phyloP scores from a whole-genome alignment of 1,284 basidiomycete species.

The Boletus calvinii region DNA sequence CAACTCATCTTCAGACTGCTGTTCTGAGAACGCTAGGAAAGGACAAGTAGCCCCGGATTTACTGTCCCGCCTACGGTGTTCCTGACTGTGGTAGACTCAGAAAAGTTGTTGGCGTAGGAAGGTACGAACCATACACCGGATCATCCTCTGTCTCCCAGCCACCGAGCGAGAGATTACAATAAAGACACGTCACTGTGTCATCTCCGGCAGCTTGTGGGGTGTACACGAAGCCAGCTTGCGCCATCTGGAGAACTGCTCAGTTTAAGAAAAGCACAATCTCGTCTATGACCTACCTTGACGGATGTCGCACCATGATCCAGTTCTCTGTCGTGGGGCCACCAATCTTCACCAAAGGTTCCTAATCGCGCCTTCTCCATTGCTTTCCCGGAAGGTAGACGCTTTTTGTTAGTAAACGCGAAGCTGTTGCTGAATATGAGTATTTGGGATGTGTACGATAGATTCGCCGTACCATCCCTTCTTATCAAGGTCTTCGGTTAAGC shows the following conservation, averaged over 20 bases:
- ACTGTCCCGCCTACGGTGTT: constrained; percentile 59
- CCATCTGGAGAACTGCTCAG: constrained; percentile 54
- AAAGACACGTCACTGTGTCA: constrained; percentile 76
- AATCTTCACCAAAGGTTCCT: constrained; percentile 60
- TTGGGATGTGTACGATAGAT: background rate
- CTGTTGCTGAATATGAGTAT: constrained; percentile 37
- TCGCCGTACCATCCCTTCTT: constrained; percentile 51
- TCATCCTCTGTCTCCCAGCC: constrained; percentile 83
- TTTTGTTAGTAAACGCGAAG: constrained; percentile 53
- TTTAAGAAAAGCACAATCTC: background rate
- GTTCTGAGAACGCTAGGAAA: constrained; percentile 44
- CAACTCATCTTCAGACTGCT: constrained; percentile 18
- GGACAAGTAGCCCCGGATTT: constrained; percentile 49
- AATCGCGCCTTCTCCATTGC: constrained; percentile 66
- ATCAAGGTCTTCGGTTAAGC: constrained; percentile 55
- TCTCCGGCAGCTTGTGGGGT: constrained; percentile 62
- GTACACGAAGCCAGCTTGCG: constrained; percentile 79
- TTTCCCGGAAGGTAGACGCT: constrained; percentile 63
- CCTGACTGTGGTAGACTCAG: constrained; percentile 46
- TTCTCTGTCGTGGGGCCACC: constrained; percentile 72
- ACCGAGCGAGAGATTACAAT: constrained; percentile 70
- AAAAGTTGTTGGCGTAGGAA: background rate
- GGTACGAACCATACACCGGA: constrained; percentile 55
- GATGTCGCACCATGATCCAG: constrained; percentile 68
- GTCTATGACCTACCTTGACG: constrained; percentile 53